Evolutionary conservation across 345 rosid genomes (phyloP).

Genomic region (Syzygium aromaticum): DNA sequence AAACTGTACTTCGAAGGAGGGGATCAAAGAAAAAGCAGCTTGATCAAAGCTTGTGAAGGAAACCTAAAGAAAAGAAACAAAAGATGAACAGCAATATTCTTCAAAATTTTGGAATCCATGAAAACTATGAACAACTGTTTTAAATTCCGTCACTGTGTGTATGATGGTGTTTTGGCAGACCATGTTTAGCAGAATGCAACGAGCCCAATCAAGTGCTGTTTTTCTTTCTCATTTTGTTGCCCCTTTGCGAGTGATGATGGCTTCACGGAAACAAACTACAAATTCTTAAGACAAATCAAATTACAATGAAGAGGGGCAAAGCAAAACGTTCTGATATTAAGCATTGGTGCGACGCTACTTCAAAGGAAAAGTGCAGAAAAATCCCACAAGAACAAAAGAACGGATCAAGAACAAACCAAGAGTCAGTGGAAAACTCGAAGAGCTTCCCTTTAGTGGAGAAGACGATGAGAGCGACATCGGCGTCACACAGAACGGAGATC

Average conservation of each 20-base stretch:
- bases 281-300: neutral
- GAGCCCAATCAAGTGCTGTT: neutral
- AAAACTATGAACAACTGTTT: neutral
- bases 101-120: neutral
- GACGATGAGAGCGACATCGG: slow-evolving; percentile 68
- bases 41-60: neutral
- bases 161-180: neutral
- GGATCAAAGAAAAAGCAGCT: neutral
- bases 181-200: neutral
- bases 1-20: neutral
- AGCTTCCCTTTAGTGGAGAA: slow-evolving; percentile 85
- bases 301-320: neutral
- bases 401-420: slow-evolving; percentile 31
- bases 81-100: neutral
- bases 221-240: neutral
- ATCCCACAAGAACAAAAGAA: neutral
- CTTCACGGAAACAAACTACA: neutral
- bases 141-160: neutral
- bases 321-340: neutral
- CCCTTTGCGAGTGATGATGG: neutral
- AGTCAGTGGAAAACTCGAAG: slow-evolving; percentile 65
- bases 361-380: neutral
- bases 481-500: slow-evolving; percentile 85
- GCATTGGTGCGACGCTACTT: neutral
- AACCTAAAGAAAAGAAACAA: neutral